Evolutionary conservation across 345 rosid species (phyloP).

Genomic region (Citrus mangshanensis): DNA sequence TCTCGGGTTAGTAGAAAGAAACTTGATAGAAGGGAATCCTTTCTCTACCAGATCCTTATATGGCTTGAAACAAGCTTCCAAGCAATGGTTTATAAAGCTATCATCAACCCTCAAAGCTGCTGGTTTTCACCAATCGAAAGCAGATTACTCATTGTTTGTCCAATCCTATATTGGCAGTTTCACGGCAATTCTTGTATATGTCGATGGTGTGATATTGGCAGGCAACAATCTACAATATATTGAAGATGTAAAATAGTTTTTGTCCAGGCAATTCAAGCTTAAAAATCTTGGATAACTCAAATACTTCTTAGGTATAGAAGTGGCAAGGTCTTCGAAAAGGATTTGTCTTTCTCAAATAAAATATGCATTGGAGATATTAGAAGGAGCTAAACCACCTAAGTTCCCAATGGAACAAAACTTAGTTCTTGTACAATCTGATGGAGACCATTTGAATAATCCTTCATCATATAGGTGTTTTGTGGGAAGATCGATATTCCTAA

Average conservation of each 20-base stretch:
- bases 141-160: background rate
- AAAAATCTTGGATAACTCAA: background rate
- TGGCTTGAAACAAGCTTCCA: no score
- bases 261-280: background rate
- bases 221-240: background rate
- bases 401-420: conserved; percentile 5
- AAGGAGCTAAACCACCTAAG: background rate
- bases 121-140: background rate
- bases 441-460: background rate
- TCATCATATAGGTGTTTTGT: background rate
- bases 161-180: no score
- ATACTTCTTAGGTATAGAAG: background rate
- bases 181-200: background rate
- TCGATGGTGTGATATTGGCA: background rate
- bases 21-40: no score
- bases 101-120: no score
- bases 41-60: no score
- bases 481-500: background rate
- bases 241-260: background rate
- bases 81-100: no score
- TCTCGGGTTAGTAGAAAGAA: no score
- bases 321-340: background rate
- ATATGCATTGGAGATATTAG: background rate
- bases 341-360: background rate
- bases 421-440: background rate